Base-by-base conservation (phyloP, 495 filamentous ascomycete species). In the Neurospora hispaniola region DNA sequence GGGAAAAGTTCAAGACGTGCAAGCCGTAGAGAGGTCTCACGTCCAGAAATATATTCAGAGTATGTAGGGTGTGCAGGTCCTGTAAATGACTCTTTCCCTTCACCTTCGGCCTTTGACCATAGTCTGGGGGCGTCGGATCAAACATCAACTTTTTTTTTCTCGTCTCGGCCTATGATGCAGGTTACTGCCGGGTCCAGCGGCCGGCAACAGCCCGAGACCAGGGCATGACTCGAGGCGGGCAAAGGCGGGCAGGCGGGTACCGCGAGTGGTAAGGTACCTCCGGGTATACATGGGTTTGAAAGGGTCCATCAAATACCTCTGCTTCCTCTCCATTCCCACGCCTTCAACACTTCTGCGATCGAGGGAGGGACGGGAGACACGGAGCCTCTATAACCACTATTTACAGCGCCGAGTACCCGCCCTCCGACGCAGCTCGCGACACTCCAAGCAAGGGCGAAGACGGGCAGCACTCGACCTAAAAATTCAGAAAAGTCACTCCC, bases 81-180 rank as follows among this genome's bases (percentile, higher is more conserved):
- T 66, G 54, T 35, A 35, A 66, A 66, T 66, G 54, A 66, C 54
- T 66, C 27, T 66, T 66, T 66, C 54, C 54, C 27, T 59, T 35
- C 54, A 35, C 27, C 14, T 66, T 66, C 23, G 54, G 54, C 54
- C 54, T 66, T 66, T 66, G 27, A 16, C 2, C 54, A 38, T 18
- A 38, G 8, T 66, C 54, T 31, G 27, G 54, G 54, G 54, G 54
- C 54, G 54, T 66, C 54, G 54, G 54, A 66, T 66, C 5, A 42
- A 14, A 71, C 43, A 46, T 71, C 48, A 16, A 44, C 40, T 76
- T 75, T 78, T 77, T 73, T 76, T 76, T 76, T 69, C 39, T 31
- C 27, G 23, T 18, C 71, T n/a, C 62, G 38, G 71, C 42, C 69
- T 71, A 75, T 75, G 75, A 78, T 79, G 78, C 74, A 66, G 76